Evolutionary conservation across 2,329 filamentous ascomycete genomes (phyloP).

Genomic region (Curvularia eragrostidis): DNA sequence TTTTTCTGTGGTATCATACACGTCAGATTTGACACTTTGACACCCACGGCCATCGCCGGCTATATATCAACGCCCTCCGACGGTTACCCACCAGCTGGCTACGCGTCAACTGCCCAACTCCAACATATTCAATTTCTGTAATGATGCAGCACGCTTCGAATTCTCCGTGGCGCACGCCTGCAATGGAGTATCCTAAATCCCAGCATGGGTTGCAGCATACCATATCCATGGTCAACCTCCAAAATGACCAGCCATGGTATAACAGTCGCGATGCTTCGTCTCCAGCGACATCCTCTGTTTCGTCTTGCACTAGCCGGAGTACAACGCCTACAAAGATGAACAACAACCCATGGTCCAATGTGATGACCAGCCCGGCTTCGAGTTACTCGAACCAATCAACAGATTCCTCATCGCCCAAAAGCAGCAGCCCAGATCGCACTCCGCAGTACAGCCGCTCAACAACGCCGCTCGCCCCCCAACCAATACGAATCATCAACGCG

Average conservation of each 20-base stretch:
- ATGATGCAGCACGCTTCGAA: constrained; percentile 47
- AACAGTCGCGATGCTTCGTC: constrained; percentile 43
- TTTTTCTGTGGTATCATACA: constrained; percentile 27
- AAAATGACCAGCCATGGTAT: constrained; percentile 49
- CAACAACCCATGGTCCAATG: constrained; percentile 50
- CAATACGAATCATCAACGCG: constrained; percentile 42
- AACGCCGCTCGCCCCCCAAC: constrained; percentile 48
- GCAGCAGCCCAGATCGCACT: constrained; percentile 46
- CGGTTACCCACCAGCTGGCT: constrained; percentile 31
- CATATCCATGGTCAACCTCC: constrained; percentile 51
- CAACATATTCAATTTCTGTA: constrained; percentile 21
- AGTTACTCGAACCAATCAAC: constrained; percentile 40
- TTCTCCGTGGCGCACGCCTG: constrained; percentile 45
- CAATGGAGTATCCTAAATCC: constrained; percentile 42
- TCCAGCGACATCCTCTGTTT: constrained; percentile 50
- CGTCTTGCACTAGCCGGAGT: constrained; percentile 48
- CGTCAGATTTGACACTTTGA: constrained; percentile 13
- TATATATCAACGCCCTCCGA: constrained; percentile 25
- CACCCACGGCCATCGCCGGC: constrained; percentile 20
- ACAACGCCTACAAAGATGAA: constrained; percentile 46
- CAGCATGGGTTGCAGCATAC: constrained; percentile 48
- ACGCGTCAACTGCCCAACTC: constrained; percentile 32
- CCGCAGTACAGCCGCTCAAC: constrained; percentile 50
- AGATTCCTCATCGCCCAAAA: constrained; percentile 44
- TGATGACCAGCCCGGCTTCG: constrained; percentile 43